Percentiles rank a stretch among this genome's conserved stretches.
These are phyloP conservation scores for Cercospora zeae-maydis DNA, from an alignment of 2,329 filamentous ascomycete species.

Conservation along the genomic window DNA sequence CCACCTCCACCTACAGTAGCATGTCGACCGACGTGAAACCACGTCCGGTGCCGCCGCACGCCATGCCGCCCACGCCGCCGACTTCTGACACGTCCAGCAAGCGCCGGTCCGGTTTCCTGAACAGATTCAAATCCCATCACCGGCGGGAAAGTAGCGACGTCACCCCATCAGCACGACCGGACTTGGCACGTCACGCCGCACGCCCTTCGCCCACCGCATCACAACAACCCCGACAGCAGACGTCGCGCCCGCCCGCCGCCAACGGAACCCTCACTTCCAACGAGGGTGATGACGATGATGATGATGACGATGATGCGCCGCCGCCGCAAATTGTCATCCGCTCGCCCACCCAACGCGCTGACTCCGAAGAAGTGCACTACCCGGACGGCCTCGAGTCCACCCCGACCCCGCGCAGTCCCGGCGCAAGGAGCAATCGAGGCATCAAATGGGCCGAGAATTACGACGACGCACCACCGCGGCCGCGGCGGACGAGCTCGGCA, in stretches of 20 bases:
- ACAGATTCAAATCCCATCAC: slow-evolving; percentile 18
- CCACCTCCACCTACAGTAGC: slow-evolving; percentile 15
- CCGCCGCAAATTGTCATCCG: slow-evolving; percentile 13
- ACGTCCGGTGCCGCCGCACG: background rate
- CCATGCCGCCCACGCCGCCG: slow-evolving; percentile 17
- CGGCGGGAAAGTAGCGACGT: slow-evolving; percentile 18
- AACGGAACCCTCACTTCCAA: slow-evolving; percentile 10
- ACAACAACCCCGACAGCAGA: background rate
- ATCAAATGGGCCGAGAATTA: slow-evolving; percentile 26
- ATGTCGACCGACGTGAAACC: slow-evolving; percentile 19
- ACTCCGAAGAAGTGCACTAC: slow-evolving; percentile 17
- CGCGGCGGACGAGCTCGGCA: slow-evolving; percentile 29
- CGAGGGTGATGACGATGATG: background rate
- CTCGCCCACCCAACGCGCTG: slow-evolving; percentile 16
- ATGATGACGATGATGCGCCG: no score
- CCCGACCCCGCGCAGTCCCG: slow-evolving; percentile 16
- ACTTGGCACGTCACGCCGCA: slow-evolving; percentile 3
- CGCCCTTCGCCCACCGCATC: background rate
- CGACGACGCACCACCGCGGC: slow-evolving; percentile 13
- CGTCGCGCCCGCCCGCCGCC: slow-evolving; percentile 5
- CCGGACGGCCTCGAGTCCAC: slow-evolving; percentile 19
- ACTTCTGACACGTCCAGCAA: slow-evolving; percentile 17
- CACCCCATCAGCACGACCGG: slow-evolving; percentile 9
- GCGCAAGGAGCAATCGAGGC: slow-evolving; percentile 22
- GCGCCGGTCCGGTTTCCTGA: slow-evolving; percentile 21